Base-by-base conservation (phyloP, 306 rosid genomes). In the Vigna mungo region DNA sequence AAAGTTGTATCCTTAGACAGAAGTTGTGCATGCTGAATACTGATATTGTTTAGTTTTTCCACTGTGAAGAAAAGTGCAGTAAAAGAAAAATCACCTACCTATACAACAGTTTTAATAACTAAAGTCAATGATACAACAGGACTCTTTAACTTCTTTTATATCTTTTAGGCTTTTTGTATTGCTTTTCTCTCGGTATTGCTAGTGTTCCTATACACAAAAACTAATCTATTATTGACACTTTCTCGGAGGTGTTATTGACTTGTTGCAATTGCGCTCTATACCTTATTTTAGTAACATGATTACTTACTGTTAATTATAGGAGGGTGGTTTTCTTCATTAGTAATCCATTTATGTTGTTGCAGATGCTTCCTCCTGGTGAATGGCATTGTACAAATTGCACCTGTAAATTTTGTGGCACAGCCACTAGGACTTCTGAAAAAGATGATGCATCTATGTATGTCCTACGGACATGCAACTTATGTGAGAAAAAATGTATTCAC, bases 381-480 rank as follows among this genome's bases (percentile, higher is more conserved):
- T 93, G 98, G 98, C 93, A 86, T 78, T 93, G 98, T 79, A 93
- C 96, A 69, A 93, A 93, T 74, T 93, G 98, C 85, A 88, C 89
- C 9, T 93, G 97, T 85, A 90, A 88, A 82, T 85, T 81, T 79
- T 93, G 97, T 85, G 94, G 90, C 72, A 16, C 80, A 30, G 96
- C 90, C 51, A 64, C 74, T 66, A 85, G 52, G 61, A 76, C 58
- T 73, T 60, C 43, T 80, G 59, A 74, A 47, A 80, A 85, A 9
- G 91, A 84, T 75, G 83, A 77, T 67, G 20, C 68, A 51, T 55
- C 72, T 60, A 71, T 43, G 75, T 21, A 82, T 81, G 83, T 70
- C 37, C 81, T 84, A 14, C 83, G 41, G 13, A 70, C 79, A 52
- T 93, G 98, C 80, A 55, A 69, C 76, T 76, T 89, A 69, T 93